Percentiles rank a stretch among this genome's conserved stretches.
Conservation (phyloP, 768 basidiomycete species). For the Galerina marginata region DNA sequence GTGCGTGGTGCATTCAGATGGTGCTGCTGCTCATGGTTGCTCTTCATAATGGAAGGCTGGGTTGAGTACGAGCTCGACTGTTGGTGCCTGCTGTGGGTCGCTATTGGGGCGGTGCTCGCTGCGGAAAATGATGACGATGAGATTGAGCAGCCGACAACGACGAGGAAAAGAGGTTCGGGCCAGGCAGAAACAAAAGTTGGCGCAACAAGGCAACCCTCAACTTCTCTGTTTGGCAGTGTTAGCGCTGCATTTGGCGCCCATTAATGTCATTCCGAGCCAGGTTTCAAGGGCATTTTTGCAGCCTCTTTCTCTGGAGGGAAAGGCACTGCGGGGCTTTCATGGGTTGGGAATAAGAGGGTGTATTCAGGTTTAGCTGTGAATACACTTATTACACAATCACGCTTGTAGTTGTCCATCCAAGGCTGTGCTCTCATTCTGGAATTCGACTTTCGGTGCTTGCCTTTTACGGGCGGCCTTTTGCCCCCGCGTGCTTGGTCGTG, state of each 20-base stretch:
- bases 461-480: not conserved
- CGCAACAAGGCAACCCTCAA: not conserved
- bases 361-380: slow-evolving; percentile 9
- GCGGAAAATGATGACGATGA: not conserved
- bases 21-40: slow-evolving; percentile 4
- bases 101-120: not conserved
- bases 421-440: slow-evolving; percentile 8
- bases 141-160: not conserved
- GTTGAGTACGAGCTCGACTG: slow-evolving; percentile 11
- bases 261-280: not conserved
- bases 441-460: not conserved
- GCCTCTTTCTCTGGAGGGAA: not conserved
- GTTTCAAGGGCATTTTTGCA: not conserved
- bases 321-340: not conserved
- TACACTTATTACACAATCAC: slow-evolving; percentile 10
- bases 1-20: not conserved
- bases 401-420: slow-evolving; percentile 4
- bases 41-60: not conserved
- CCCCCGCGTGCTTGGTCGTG: slow-evolving; percentile 1
- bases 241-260: slow-evolving; percentile 17
- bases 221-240: slow-evolving; percentile 22
- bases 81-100: slow-evolving; percentile 11
- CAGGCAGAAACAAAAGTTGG: not conserved
- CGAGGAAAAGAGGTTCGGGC: not conserved
- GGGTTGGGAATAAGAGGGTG: not conserved